Base-by-base conservation (phyloP, 768 basidiomycete genomes). In the Peribolospora kevripleyi region DNA sequence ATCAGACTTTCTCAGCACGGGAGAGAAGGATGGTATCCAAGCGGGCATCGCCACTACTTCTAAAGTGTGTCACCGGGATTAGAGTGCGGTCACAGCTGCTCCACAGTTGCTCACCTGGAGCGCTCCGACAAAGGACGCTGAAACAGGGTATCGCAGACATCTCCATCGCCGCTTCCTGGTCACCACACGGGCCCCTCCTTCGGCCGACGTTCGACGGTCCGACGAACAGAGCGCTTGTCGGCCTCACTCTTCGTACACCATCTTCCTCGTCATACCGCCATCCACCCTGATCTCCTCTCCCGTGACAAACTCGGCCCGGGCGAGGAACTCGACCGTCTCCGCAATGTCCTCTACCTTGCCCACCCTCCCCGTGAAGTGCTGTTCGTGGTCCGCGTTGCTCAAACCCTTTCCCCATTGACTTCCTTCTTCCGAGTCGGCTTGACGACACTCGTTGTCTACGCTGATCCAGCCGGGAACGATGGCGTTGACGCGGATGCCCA, bases 401-500 rank as follows among this genome's bases (percentile, higher is more conserved):
- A 55, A 5, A 7, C 55, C 55, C 13, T 55, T 50, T 14, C 51
- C 43, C 55, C 55, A 55, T n/a, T 41, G 10, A 10, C 11, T 39
- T 4, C 50, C 50, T 13, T 39, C 48, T 46, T 45, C 25, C 51
- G 42, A 3, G 49, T 50, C 25, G 38, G 42, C 39, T 41, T 37
- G 42, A 25, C 25, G 25, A 25, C 51, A 51, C 45, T 55, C 55
- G 25, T 50, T 51, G 37, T 55, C 55, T 11, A 55, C 55, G 25
- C 41, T 42, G 14, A 55, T 55, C 55, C 55, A 55, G 13, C 55
- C 55, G 11, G 55, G 55, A 7, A 42, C 41, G 49, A 55, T 51
- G 55, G 55, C 55, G 46, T 55, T 55, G 40, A 55, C 55, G 7
- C 55, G 48, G 9, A 55, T 55, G 40, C 45, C 45, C 25, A n/a